A percentile compares a stretch with the other conserved stretches of the same genome.
Evolutionary conservation across 2,329 filamentous ascomycete genomes (phyloP).

Genomic region (Pyrenochaeta sp.): DNA sequence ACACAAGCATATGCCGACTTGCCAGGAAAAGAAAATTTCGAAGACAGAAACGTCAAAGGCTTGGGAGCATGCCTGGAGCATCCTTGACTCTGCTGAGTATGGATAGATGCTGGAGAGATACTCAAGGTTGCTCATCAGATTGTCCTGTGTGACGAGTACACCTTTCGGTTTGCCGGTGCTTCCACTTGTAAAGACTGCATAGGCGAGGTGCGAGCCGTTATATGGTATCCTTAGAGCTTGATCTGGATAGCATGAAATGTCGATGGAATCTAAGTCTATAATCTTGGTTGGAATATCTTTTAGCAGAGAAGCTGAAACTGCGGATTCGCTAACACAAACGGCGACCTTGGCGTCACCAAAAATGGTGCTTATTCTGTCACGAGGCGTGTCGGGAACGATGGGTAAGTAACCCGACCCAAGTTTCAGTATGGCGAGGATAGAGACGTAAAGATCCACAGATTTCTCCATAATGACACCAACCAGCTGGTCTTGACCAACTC

Average conservation of each 20-base stretch:
- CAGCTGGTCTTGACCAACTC: constrained; percentile 62
- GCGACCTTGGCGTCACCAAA: constrained; percentile 66
- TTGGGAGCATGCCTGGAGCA: constrained; percentile 84
- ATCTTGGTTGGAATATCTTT: constrained; percentile 14
- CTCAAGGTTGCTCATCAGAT: constrained; percentile 78
- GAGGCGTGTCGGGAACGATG: constrained; percentile 75
- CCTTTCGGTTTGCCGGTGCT: constrained; percentile 84
- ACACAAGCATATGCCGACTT: constrained; percentile 79
- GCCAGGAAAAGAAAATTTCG: constrained; percentile 88
- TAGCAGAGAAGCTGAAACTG: constrained; percentile 14
- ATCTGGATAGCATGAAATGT: constrained; percentile 41
- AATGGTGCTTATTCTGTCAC: constrained; percentile 67
- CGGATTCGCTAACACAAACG: constrained; percentile 55
- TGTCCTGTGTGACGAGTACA: constrained; percentile 77
- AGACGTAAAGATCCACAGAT: constrained; percentile 73
- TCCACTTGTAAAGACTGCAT: constrained; percentile 84
- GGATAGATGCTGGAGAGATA: constrained; percentile 74
- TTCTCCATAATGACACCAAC: constrained; percentile 83
- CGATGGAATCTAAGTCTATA: constrained; percentile 41
- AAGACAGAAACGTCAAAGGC: constrained; percentile 89
- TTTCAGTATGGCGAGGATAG: constrained; percentile 78
- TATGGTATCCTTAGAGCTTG: constrained; percentile 51
- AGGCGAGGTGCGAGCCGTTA: constrained; percentile 67
- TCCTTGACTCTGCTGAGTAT: constrained; percentile 59
- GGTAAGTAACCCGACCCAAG: constrained; percentile 82